phyloP scores from a whole-genome alignment of 805 yeast genomes.

The Saccharomycopsis sp. region DNA sequence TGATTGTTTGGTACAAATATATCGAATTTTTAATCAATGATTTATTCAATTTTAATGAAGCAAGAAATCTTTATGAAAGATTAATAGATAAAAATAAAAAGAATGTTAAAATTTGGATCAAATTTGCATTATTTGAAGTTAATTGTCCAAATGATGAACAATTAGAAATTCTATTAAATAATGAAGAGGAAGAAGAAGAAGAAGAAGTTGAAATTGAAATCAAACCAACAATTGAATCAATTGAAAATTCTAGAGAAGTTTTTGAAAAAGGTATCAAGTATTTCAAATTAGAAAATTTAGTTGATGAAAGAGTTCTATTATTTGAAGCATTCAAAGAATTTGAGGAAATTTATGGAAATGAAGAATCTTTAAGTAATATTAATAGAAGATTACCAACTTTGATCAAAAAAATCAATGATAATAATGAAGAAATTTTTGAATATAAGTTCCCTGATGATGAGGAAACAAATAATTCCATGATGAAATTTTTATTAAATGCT shows the following conservation, averaged over 20 bases:
- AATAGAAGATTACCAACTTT: conserved; percentile 42
- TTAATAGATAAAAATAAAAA: conserved; percentile 26
- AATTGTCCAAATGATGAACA: conserved; percentile 50
- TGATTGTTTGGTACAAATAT: conserved; percentile 29
- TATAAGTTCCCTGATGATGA: conserved; percentile 62
- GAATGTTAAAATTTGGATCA: conserved; percentile 43
- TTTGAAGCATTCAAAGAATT: conserved; percentile 55
- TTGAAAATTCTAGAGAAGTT: conserved; percentile 38
- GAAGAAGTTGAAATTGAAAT: conserved; percentile 41
- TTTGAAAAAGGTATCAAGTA: conserved; percentile 43
- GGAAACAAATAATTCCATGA: conserved; percentile 20
- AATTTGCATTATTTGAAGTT: conserved; percentile 62
- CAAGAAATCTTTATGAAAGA: conserved; percentile 39
- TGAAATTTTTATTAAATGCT: conserved; percentile 16
- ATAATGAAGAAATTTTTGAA: conserved; percentile 46
- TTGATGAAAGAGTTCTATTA: conserved; percentile 39
- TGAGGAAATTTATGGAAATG: conserved; percentile 52
- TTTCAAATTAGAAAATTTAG: conserved; percentile 29
- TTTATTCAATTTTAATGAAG: conserved; percentile 38
- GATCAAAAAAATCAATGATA: conserved; percentile 30
- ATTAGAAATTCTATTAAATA: conserved; percentile 25
- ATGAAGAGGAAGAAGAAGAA: conserved; percentile 32
- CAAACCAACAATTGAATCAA: conserved; percentile 40
- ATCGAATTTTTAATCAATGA: conserved; percentile 49
- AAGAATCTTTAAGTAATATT: conserved; percentile 27